phyloP scores from a whole-genome alignment of 805 yeast genomes.

The Wickerhamiella spandovensis region DNA sequence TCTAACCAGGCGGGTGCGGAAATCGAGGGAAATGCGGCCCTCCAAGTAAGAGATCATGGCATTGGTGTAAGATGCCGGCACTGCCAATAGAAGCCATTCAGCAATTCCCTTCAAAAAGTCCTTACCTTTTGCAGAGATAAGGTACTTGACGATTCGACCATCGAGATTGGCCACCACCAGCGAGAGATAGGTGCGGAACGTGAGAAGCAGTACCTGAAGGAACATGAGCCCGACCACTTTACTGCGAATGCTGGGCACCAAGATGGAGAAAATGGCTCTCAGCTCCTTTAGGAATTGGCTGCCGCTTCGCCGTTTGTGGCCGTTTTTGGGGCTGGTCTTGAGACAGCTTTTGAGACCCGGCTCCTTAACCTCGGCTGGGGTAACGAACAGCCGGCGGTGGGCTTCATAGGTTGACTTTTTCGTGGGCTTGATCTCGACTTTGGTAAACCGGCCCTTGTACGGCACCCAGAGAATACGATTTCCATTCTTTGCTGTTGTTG shows the following conservation, averaged over 20 bases:
- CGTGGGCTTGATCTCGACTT: constrained; percentile 6
- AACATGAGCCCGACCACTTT: constrained; percentile 52
- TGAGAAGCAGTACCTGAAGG: constrained; percentile 59
- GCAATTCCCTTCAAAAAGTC: constrained; percentile 64
- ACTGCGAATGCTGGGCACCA: constrained; percentile 62
- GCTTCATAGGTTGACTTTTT: constrained; percentile 9
- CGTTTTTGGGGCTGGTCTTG: not conserved
- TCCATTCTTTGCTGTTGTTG: constrained; percentile 1
- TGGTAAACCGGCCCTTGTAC: constrained; percentile 5
- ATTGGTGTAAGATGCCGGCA: constrained; percentile 87
- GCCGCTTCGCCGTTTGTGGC: constrained; percentile 23
- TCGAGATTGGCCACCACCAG: constrained; percentile 77
- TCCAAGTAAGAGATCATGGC: constrained; percentile 77
- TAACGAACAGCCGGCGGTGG: constrained; percentile 11
- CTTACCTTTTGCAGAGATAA: constrained; percentile 66
- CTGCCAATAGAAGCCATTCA: constrained; percentile 80
- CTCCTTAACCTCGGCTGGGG: not conserved
- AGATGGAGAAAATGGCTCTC: constrained; percentile 60
- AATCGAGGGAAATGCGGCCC: constrained; percentile 62
- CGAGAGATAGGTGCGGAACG: constrained; percentile 77
- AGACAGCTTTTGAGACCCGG: not conserved
- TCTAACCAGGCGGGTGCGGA: constrained; percentile 70
- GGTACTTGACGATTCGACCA: constrained; percentile 82
- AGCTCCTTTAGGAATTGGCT: constrained; percentile 63
- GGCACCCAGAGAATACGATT: constrained; percentile 13